A percentile compares a stretch with the other conserved stretches of the same genome.
phyloP scores from a whole-genome alignment of 2,329 filamentous ascomycete species.

The Xylaria hypoxylon region DNA sequence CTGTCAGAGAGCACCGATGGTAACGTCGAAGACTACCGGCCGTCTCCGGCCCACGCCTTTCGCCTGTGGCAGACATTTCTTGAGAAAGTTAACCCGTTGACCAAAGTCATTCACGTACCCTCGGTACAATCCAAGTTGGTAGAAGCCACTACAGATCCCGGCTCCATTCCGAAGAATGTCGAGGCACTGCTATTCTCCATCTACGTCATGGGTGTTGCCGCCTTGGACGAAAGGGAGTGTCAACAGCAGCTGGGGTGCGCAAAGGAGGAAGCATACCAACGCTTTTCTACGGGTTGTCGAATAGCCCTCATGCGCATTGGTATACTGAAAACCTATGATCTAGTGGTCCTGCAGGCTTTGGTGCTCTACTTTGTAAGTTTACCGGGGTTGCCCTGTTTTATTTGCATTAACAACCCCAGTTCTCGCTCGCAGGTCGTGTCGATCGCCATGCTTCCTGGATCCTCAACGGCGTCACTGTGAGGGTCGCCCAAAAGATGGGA shows the following conservation, averaged over 20 bases:
- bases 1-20: constrained; percentile 57
- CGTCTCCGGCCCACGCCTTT: constrained; percentile 73
- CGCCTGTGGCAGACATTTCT: constrained; percentile 80
- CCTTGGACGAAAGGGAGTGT: constrained; percentile 68
- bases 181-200: constrained; percentile 74
- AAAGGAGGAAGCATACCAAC: constrained; percentile 62
- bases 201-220: constrained; percentile 70
- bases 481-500: constrained; percentile 76
- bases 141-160: constrained; percentile 69
- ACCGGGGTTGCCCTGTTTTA: background rate
- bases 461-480: constrained; percentile 69
- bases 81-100: constrained; percentile 76
- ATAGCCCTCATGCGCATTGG: constrained; percentile 62
- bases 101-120: constrained; percentile 73
- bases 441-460: constrained; percentile 71
- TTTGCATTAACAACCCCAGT: constrained; percentile 52
- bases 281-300: constrained; percentile 65
- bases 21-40: constrained; percentile 67
- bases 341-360: constrained; percentile 69
- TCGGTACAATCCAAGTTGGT: constrained; percentile 74
- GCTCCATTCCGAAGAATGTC: constrained; percentile 65
- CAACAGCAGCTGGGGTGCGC: constrained; percentile 62
- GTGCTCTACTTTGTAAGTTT: constrained; percentile 65
- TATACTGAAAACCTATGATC: constrained; percentile 69
- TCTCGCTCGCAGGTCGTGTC: constrained; percentile 68